Evolutionary conservation across 805 yeast species (phyloP).

Genomic region (Metschnikowia gelsemii): DNA sequence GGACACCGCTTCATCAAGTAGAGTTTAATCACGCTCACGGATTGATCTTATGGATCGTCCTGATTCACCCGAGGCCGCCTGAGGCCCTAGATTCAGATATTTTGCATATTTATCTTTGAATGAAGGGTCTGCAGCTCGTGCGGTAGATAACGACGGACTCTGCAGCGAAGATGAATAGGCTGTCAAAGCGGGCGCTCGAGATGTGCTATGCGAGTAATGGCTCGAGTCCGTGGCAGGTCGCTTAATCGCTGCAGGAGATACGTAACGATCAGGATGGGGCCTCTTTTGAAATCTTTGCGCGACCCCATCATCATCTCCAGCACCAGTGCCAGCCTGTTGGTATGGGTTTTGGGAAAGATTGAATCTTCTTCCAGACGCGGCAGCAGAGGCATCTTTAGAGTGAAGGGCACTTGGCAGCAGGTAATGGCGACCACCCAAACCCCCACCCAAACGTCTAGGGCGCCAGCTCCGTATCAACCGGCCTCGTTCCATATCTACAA

Average conservation of each 20-base stretch:
- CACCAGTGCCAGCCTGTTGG: conserved; percentile 8
- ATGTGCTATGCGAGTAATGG: background rate
- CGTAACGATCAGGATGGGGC: conserved; percentile 13
- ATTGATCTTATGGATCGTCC: conserved; percentile 19
- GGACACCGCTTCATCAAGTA: too few relatives aligned
- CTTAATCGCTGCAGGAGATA: conserved; percentile 11
- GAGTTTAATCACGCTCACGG: conserved; percentile 14
- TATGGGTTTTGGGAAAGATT: conserved; percentile 20
- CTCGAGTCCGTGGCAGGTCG: conserved; percentile 11
- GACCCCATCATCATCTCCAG: too few relatives aligned
- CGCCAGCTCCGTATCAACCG: conserved; percentile 64
- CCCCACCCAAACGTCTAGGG: conserved; percentile 84
- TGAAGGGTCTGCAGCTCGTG: conserved; percentile 17
- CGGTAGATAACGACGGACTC: conserved; percentile 4
- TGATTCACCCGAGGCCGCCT: conserved; percentile 2
- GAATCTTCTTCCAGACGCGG: conserved; percentile 29
- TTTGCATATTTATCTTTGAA: conserved; percentile 28
- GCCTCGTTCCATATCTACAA: conserved; percentile 75
- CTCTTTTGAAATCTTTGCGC: conserved; percentile 14
- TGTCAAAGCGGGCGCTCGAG: conserved; percentile 1
- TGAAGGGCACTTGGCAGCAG: conserved; percentile 33
- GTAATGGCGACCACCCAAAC: conserved; percentile 83
- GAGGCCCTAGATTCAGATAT: conserved; percentile 17
- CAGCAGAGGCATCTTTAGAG: conserved; percentile 35
- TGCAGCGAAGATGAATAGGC: conserved; percentile 5